Percentiles rank a stretch among this genome's conserved stretches.
Conservation (phyloP, 371 early-diverging fungal genomes). For the Mucor ambiguus region DNA sequence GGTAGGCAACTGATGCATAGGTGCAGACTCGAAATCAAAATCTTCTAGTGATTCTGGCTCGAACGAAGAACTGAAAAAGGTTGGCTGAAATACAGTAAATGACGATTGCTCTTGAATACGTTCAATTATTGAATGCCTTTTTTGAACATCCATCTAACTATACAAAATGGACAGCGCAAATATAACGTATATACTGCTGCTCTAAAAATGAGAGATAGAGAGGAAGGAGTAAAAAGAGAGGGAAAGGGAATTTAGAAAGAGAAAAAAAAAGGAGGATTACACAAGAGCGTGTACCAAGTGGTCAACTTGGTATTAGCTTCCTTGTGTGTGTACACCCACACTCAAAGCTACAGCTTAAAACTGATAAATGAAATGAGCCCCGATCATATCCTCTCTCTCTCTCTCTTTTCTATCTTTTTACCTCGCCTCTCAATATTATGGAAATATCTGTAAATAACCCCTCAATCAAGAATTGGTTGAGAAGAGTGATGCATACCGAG, state of each 20-base stretch:
- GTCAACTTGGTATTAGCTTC: not conserved
- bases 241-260: not conserved
- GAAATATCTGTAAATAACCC: constrained; percentile 4
- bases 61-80: constrained; percentile 17
- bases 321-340: not conserved
- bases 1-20: constrained; percentile 1
- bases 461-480: constrained; percentile 13
- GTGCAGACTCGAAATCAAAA: constrained; percentile 29
- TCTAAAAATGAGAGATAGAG: not conserved
- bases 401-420: not conserved
- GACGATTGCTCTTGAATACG: constrained; percentile 14
- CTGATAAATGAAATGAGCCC: not conserved
- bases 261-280: constrained; percentile 18
- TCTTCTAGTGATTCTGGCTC: constrained; percentile 34
- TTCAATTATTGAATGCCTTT: constrained; percentile 17
- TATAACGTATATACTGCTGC: not conserved
- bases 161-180: not conserved
- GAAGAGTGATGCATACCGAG: not conserved
- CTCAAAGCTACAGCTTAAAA: not conserved
- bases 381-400: not conserved
- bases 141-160: constrained; percentile 20
- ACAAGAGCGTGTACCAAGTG: constrained; percentile 8
- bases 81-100: constrained; percentile 24
- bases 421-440: not conserved
- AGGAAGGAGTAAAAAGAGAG: not conserved